Evolutionary conservation across 768 basidiomycete genomes (phyloP), one percentile per base, ranked within the genome.

Genomic region (Suillus occidentalis): DNA sequence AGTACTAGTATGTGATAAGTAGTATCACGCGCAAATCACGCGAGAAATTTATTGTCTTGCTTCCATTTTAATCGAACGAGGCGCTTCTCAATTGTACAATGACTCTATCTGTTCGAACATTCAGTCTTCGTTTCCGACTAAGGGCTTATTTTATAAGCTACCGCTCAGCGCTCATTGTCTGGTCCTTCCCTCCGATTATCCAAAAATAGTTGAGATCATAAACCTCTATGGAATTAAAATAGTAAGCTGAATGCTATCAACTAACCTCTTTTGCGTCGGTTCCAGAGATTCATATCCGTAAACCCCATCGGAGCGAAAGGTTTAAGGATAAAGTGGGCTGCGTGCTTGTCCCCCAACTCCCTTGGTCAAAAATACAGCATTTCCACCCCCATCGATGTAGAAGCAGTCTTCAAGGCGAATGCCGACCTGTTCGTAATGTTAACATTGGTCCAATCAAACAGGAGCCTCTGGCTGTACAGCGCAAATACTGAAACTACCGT

Each of bases 391-490:
- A 62, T 82, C 73, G 63, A 94, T 83, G 69, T 84, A 89, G 71
- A 92, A 89, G 71, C 93, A 95, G 70, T 95, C 94, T 72, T 95
- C 93, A 61, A 96, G 76, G 52, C 93, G 84, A 20, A 95, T 84
- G 2, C 94, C 93, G 34, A 92, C 82, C 88, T 90, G 63, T 10
- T 70, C 64, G 59, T 61, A 62, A 66, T 25, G 65, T 61, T 1
- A 45, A 18, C n/a, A 56, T 66, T 60, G 68, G 56, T 58, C 31
- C 36, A 36, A 52, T 64, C 52, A 70, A n/a, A 36, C 58, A 36
- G 31, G 52, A 53, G 31, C 10, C 50, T 65, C 22, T 7, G 2
- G 43, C 42, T 58, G 34, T 39, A 42, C 37, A 50, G 40, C 36
- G 50, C 25, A 47, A 52, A 50, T 42, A 20, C 47, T n/a, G 7